Conservation (phyloP, 257 asterid species). For the Parsonsia alboflavescens region DNA sequence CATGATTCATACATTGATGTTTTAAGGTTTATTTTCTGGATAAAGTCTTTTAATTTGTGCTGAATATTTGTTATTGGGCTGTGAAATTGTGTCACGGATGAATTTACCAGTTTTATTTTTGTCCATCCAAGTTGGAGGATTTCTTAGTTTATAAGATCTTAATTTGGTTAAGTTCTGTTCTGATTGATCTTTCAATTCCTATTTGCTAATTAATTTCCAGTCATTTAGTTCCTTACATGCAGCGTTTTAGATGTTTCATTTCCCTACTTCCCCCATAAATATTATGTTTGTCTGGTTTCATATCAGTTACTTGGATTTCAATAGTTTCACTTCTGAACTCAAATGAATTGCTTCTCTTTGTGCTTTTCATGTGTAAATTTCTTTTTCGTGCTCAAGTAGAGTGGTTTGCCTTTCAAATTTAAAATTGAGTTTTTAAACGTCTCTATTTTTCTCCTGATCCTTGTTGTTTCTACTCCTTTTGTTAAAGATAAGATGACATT, state of each 20-base stretch:
- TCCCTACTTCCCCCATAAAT: not conserved
- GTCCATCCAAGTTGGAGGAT: not conserved
- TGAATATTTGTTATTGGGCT: not conserved
- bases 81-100: not conserved
- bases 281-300: not conserved
- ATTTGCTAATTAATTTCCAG: not conserved
- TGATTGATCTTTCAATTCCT: not conserved
- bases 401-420: not conserved
- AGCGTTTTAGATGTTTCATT: not conserved
- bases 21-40: not conserved
- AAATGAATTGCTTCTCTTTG: not conserved
- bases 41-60: not conserved
- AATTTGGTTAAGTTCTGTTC: no score
- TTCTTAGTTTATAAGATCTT: not conserved
- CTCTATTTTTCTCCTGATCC: no score
- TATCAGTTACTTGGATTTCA: not conserved
- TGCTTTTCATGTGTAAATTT: not conserved
- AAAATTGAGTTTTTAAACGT: not conserved
- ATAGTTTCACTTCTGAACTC: not conserved
- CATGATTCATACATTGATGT: not conserved
- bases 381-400: not conserved
- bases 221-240: not conserved
- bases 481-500: not conserved
- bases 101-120: not conserved
- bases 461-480: no score